Conservation (phyloP, 2,329 filamentous ascomycete species). For the Cladosporium sp. region DNA sequence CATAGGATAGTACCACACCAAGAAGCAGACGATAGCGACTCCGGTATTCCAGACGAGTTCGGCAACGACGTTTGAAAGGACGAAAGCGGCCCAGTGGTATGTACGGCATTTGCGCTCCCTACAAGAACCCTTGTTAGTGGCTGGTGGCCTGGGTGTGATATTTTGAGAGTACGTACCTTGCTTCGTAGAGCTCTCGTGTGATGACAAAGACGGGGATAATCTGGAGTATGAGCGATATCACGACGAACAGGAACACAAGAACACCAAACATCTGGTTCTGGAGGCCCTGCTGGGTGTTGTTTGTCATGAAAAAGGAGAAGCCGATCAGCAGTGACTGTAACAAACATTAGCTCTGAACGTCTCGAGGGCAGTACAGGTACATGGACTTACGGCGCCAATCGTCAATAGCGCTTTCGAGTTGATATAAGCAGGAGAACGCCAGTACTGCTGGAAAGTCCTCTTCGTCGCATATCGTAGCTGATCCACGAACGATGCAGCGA, state of each 20-base stretch:
- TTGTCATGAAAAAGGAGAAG: conserved; percentile 42
- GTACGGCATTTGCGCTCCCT: conserved; percentile 64
- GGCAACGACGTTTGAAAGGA: conserved; percentile 67
- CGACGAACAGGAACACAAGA: conserved; percentile 46
- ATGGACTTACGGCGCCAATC: conserved; percentile 42
- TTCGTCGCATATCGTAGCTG: conserved; percentile 38
- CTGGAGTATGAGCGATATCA: conserved; percentile 51
- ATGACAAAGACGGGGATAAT: conserved; percentile 60
- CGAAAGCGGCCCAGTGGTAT: conserved; percentile 72
- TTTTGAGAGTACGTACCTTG: conserved; percentile 22
- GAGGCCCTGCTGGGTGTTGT: conserved; percentile 39
- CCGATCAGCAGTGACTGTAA: conserved; percentile 42
- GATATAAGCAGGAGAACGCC: conserved; percentile 44
- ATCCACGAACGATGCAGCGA: conserved; percentile 39
- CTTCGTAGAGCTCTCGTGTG: conserved; percentile 59
- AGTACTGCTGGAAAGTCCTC: conserved; percentile 46
- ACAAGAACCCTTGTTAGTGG: neutral
- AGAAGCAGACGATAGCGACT: conserved; percentile 62
- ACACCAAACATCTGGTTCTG: conserved; percentile 48
- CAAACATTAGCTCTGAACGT: neutral
- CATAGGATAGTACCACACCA: conserved; percentile 60
- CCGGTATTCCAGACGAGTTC: conserved; percentile 65
- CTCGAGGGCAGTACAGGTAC: too few relatives aligned
- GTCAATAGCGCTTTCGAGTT: conserved; percentile 60
- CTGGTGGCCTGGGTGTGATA: neutral